Percentiles rank a stretch among this genome's conserved stretches.
Evolutionary conservation across 2,329 filamentous ascomycete genomes (phyloP).

Genomic region (Penicillium sp.): DNA sequence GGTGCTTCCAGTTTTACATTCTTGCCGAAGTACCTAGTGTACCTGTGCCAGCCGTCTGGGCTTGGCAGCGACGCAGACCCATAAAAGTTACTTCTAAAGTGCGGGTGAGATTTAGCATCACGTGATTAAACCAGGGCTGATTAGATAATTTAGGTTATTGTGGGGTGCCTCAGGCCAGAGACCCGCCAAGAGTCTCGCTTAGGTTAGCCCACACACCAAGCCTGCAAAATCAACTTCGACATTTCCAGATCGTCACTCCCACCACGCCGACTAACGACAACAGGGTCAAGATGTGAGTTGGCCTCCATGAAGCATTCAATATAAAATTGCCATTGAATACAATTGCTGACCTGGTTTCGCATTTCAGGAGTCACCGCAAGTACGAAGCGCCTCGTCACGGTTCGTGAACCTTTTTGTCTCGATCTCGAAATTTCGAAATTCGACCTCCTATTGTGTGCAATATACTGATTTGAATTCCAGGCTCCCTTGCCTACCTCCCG

Average conservation of each 20-base stretch:
- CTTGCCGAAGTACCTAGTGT: too few species aligned
- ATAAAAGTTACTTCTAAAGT: not conserved
- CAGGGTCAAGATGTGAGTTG: conserved; percentile 48
- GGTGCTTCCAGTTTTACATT: conserved; percentile 4
- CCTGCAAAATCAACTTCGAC: conserved; percentile 39
- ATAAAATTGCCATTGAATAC: conserved; percentile 9
- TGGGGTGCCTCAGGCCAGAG: conserved; percentile 7
- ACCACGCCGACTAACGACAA: conserved; percentile 48
- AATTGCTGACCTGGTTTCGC: conserved; percentile 29
- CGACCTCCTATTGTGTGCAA: conserved; percentile 23
- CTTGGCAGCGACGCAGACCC: conserved; percentile 7
- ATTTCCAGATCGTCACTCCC: conserved; percentile 41
- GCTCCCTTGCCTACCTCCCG: conserved; percentile 78
- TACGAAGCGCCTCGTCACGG: conserved; percentile 93
- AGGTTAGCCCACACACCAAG: conserved; percentile 45
- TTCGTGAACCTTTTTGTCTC: conserved; percentile 70
- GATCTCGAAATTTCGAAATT: conserved; percentile 30
- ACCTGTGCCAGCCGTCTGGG: conserved; percentile 4
- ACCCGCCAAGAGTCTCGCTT: conserved; percentile 32
- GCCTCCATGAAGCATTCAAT: conserved; percentile 4
- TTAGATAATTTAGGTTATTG: conserved; percentile 8
- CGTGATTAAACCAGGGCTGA: conserved; percentile 9
- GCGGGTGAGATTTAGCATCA: conserved; percentile 1
- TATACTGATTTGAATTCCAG: conserved; percentile 38
- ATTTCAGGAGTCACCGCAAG: conserved; percentile 57